Evolutionary conservation across 257 asterid species (phyloP), one percentile per base, ranked within the genome.

Genomic region (Gentiana straminea): DNA sequence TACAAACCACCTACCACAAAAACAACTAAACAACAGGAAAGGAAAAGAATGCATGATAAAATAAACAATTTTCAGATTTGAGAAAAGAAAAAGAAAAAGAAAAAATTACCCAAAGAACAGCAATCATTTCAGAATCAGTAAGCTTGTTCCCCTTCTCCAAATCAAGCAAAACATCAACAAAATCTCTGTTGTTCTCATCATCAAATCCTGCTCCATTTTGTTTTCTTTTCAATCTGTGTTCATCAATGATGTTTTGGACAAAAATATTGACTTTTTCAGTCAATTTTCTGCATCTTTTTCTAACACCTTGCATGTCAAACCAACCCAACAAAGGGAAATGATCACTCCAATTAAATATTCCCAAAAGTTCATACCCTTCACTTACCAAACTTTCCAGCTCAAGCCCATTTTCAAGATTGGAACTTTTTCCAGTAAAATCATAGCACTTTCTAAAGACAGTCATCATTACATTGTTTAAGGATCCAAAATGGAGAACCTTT

Each of bases 51-150:
- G 24, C 53, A 35, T 36, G 5, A 10, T 38, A 12, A 43, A 3
- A 24, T 5, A 37, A 7, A 12, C n/a, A 38, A 2, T 35, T 33
- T 15, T 0, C 1, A 2, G 10, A 1, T 2, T 49, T 11, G 9
- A 49, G 0, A 36, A 3, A n/a, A 24, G 5, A 1, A 36, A 32
- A 46, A 10, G 1, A 2, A 1, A 35, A 8, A 55, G 2, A 2
- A 2, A 8, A 1, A 50, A 38, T n/a, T 85, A 89, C 95, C 97
- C 97, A 89, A 11, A 89, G 77, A 63, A 89, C 86, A 34, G 95
- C 95, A 70, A 83, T 68, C 88, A 83, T 80, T 56, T 89, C 97
- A 1, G 85, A 73, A 55, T 81, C 83, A 37, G 65, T 73, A 3
- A 89, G 83, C 47, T 54, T 62, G 56, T 75, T 72, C 59, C 79